Conservation (phyloP, 805 yeast genomes). For the Metschnikowia vanudenii region DNA sequence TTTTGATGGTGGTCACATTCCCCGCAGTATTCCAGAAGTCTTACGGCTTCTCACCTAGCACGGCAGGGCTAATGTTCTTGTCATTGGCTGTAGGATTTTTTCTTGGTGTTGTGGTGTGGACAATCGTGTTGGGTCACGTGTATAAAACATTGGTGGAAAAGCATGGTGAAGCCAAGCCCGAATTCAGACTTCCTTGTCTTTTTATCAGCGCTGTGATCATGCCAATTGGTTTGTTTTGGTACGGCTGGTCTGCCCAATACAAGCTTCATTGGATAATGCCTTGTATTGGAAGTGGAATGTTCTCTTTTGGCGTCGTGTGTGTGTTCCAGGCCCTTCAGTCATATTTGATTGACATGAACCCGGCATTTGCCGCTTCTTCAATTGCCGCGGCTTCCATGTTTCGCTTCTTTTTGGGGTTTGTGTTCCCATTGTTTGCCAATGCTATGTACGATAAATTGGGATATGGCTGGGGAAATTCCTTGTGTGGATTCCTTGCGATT, state of each 20-base stretch:
- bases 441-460: conserved; percentile 33
- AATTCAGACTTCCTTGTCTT: conserved; percentile 37
- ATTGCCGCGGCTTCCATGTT: conserved; percentile 44
- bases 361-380: conserved; percentile 37
- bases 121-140: conserved; percentile 25
- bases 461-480: conserved; percentile 43
- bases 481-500: conserved; percentile 36
- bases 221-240: conserved; percentile 39
- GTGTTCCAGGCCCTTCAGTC: conserved; percentile 39
- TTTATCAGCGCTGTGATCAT: conserved; percentile 32
- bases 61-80: conserved; percentile 37
- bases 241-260: conserved; percentile 40
- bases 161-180: conserved; percentile 39
- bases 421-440: conserved; percentile 38
- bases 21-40: conserved; percentile 31
- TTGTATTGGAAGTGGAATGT: conserved; percentile 36
- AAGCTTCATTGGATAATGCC: conserved; percentile 41
- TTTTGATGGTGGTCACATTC: conserved; percentile 40
- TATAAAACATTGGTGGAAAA: conserved; percentile 25
- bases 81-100: conserved; percentile 41
- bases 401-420: conserved; percentile 38
- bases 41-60: conserved; percentile 33
- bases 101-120: conserved; percentile 34
- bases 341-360: conserved; percentile 41
- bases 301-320: conserved; percentile 37